Percentiles rank a stretch among this genome's conserved stretches.
Conservation (phyloP, 2,329 filamentous ascomycete species). For the Beauveria sp. region DNA sequence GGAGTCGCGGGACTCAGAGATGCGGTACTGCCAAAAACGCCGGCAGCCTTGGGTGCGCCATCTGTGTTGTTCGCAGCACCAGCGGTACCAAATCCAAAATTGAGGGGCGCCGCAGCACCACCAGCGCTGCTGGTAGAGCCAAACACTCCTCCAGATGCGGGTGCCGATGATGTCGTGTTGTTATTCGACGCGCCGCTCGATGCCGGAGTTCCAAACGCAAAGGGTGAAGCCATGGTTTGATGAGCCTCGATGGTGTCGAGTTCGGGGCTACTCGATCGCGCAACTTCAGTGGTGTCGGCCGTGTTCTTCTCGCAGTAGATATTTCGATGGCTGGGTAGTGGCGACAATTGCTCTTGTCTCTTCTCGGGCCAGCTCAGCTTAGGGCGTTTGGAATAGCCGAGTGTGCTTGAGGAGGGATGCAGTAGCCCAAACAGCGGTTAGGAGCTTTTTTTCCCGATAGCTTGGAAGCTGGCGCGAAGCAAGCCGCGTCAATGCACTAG, state of each 20-base stretch:
- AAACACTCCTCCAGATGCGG: constrained; percentile 26
- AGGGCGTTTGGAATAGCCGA: neutral
- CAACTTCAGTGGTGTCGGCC: neutral
- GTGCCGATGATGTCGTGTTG: constrained; percentile 29
- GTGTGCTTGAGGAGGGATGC: constrained; percentile 2
- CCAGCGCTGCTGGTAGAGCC: constrained; percentile 17
- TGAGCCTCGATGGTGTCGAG: neutral
- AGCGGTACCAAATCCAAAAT: constrained; percentile 25
- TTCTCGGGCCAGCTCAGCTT: neutral
- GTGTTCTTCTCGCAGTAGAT: neutral
- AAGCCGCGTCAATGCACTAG: neutral
- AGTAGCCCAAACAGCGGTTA: neutral
- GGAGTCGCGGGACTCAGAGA: constrained; percentile 13
- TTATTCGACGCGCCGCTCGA: constrained; percentile 25
- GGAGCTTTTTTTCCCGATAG: constrained; percentile 13
- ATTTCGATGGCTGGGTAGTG: neutral
- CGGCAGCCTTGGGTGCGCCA: neutral
- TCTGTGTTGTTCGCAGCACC: constrained; percentile 2
- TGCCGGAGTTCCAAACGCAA: constrained; percentile 30
- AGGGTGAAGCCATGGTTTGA: constrained; percentile 27
- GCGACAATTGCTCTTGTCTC: neutral
- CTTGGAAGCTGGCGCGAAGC: constrained; percentile 7
- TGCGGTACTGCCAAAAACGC: constrained; percentile 5
- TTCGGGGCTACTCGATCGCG: neutral
- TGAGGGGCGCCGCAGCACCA: constrained; percentile 13